Base-by-base conservation (phyloP, 768 basidiomycete genomes). In the Suillus subalutaceus region DNA sequence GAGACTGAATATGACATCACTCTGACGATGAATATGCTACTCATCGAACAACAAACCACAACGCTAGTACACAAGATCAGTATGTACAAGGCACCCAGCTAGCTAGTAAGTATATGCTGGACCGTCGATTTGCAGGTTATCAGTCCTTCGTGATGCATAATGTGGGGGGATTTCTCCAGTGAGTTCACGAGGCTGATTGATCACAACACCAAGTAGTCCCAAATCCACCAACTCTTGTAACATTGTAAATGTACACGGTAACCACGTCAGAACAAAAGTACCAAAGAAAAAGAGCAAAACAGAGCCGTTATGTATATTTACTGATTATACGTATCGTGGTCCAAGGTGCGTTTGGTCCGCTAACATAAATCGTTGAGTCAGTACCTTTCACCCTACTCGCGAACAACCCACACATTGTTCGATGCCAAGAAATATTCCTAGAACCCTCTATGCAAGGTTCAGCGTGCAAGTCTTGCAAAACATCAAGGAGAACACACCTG, bases 1-100 rank as follows among this genome's bases (percentile, higher is more conserved):
- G 38, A 58, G 57, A 48, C 5, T 20, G 20, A 10, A 13, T 6
- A 59, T 41, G 58, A 59, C 58, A 59, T 59, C 58, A 59, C 9
- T 59, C 58, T 59, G 58, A 59, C 58, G 58, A 20, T 26, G 26
- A 37, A 6, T 43, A 18, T 32, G 6, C 16, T 10, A 10, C 16
- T 18, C 53, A 7, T 1, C 5, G 32, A 18, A 55, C 30, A 55
- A 55, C 53, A 55, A 32, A 55, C 53, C 53, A 55, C 53, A 55
- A 55, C 9, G 16, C 16, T 52, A 2, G 26, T 52, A 52, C 26
- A 52, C 52, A 26, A 26, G 23, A 23, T 23, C 48, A 35, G 35
- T 35, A 35, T 6, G 35, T 6, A 35, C 35, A 35, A 35, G 35
- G 35, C 35, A 35, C 43, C 18, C 16, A 44, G 41, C 41, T 18